Evolutionary conservation across 331 rosid species (phyloP).

Genomic region (Ulmus americana): DNA sequence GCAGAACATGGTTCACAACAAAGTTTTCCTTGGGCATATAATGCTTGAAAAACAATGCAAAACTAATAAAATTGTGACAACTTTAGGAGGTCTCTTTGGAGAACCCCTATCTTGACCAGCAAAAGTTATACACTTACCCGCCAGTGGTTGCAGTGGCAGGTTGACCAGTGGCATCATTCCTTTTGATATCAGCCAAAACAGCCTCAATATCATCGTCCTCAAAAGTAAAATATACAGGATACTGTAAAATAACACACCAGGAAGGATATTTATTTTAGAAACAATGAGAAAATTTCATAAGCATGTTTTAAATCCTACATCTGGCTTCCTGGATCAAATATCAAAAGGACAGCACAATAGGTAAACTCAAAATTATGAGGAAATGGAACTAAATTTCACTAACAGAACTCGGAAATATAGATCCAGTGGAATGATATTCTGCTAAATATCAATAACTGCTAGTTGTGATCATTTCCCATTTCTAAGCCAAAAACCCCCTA

Average conservation of each 20-base stretch:
- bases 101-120: constrained; percentile 7
- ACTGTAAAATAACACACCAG: constrained; percentile 50
- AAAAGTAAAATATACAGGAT: constrained; percentile 93
- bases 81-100: constrained; percentile 17
- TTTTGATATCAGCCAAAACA: constrained; percentile 78
- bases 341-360: not conserved
- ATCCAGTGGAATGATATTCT: too few relatives aligned
- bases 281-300: not conserved
- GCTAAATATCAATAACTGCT: too few relatives aligned
- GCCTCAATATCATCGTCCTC: constrained; percentile 66
- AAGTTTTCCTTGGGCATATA: not conserved
- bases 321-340: not conserved
- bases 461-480: too few relatives aligned
- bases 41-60: not conserved
- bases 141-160: constrained; percentile 98
- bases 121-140: constrained; percentile 47
- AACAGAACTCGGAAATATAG: too few relatives aligned
- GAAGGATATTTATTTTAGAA: constrained; percentile 24
- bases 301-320: not conserved
- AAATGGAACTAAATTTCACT: not conserved
- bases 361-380: not conserved
- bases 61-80: not conserved
- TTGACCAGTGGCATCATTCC: constrained; percentile 87
- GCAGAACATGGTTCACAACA: not conserved
- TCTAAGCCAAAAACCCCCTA: too few relatives aligned